These are phyloP conservation scores for Mycena sp. DNA, from an alignment of 1,284 basidiomycete genomes.

Conservation along the genomic window DNA sequence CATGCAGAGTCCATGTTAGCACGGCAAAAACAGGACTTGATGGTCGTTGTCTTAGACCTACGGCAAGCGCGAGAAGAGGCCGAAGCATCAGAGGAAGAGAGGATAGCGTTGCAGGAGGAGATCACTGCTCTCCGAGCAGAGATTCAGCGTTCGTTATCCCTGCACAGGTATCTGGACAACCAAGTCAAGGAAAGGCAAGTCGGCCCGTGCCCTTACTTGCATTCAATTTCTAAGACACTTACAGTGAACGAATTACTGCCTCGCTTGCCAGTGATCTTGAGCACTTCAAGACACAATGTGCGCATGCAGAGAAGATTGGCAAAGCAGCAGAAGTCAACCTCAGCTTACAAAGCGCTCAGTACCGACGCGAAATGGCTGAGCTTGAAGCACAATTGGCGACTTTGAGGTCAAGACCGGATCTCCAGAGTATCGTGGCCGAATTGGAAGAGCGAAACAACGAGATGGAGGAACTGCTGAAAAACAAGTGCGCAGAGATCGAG, in stretches of 20 bases:
- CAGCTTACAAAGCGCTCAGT: constrained; percentile 66
- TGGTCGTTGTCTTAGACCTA: constrained; percentile 36
- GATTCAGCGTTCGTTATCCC: constrained; percentile 65
- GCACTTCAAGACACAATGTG: constrained; percentile 52
- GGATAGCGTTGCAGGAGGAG: constrained; percentile 57
- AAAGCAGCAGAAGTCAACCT: constrained; percentile 73
- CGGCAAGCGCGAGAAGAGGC: constrained; percentile 37
- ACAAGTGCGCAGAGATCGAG: constrained; percentile 81
- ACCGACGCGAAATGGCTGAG: constrained; percentile 66
- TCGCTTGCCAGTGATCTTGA: constrained; percentile 59
- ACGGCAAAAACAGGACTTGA: constrained; percentile 40
- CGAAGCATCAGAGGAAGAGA: constrained; percentile 57
- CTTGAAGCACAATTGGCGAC: constrained; percentile 64
- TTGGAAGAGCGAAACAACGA: constrained; percentile 75
- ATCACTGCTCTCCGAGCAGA: constrained; percentile 70
- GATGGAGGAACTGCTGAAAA: constrained; percentile 74
- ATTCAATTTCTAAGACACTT: constrained; percentile 18
- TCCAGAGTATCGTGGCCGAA: constrained; percentile 63
- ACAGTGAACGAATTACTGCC: constrained; percentile 58
- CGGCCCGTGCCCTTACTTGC: constrained; percentile 11
- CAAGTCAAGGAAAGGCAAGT: constrained; percentile 67
- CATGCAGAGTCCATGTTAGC: constrained; percentile 40
- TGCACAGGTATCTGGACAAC: constrained; percentile 67
- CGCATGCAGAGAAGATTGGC: constrained; percentile 62
- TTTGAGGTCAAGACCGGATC: constrained; percentile 61